Base-by-base conservation (phyloP, 2,329 filamentous ascomycete genomes). In the Colletotrichum nymphaeae region DNA sequence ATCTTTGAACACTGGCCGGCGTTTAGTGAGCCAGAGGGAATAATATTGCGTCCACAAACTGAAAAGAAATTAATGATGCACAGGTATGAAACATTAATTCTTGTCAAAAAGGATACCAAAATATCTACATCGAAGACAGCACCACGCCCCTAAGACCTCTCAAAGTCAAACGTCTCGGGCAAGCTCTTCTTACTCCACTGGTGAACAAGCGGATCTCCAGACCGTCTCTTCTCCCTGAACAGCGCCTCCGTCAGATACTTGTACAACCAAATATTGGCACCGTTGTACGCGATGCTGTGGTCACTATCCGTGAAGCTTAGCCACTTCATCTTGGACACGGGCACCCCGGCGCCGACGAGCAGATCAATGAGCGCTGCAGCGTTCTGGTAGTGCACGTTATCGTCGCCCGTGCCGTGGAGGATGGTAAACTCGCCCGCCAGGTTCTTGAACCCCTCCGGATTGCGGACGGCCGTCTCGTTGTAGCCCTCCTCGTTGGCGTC, bases 351-450 rank as follows among this genome's bases (percentile, higher is more conserved):
- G 0, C 87, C 86, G 37, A 93, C 89, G 0, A 94, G 81, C 26
- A 91, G 79, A 76, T 94, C 91, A 0, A 91, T 82, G 42, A 94
- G 80, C 1, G 88, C 90, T 0, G 91, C 91, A 0, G 88, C 78
- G 74, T 94, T 90, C 81, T 93, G 91, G 78, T 92, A 93, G 78
- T 94, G 92, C 16, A 93, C 92, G 64, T 94, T 94, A 76, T 93
- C 92, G 75, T 94, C 92, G 0, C 91, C 91, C 0, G 90, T 89
- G 0, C 92, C 92, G 77, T 94, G 92, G 73, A 91, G 87, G 56
- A 94, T 85, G 5, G 90, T 83, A 74, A 93, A 89, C 2, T 88
- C 86, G 4, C 92, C 92, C 0, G 84, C 83, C 9, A 92, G 85
- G 65, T 88, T 88, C 82, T 89, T 89, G 85, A 94, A 94, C 0